Conservation (phyloP, 1,284 basidiomycete species). For the Flammula alnicola region DNA sequence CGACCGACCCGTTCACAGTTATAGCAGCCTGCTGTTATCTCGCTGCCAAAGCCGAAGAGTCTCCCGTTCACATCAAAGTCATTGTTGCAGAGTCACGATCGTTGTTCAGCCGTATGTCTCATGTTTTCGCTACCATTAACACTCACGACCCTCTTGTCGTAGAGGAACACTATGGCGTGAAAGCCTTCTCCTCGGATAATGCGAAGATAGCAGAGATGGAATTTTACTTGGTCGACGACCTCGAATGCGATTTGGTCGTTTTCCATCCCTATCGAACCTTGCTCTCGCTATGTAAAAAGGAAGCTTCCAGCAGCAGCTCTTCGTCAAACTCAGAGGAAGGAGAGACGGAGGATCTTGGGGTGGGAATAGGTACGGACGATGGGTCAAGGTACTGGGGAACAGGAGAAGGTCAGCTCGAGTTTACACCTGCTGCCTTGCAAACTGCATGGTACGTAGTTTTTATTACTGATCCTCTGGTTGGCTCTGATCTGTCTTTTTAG, state of each 20-base stretch:
- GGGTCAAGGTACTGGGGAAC: constrained; percentile 77
- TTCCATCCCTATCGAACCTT: constrained; percentile 96
- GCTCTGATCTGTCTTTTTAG: constrained; percentile 42
- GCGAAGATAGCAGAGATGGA: constrained; percentile 98
- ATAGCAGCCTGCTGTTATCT: constrained; percentile 94
- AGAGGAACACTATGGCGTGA: constrained; percentile 72
- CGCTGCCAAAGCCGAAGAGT: constrained; percentile 96
- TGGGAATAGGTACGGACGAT: constrained; percentile 59
- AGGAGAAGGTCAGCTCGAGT: constrained; percentile 68
- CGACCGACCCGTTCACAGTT: constrained; percentile 93
- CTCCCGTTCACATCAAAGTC: constrained; percentile 92
- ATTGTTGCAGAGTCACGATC: constrained; percentile 84
- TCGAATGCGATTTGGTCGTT: constrained; percentile 92
- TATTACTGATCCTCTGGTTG: not conserved
- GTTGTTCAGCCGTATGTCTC: constrained; percentile 74
- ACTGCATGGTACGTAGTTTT: constrained; percentile 65
- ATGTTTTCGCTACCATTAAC: not conserved
- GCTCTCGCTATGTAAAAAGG: constrained; percentile 70
- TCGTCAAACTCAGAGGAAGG: constrained; percentile 43
- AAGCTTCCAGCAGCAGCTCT: constrained; percentile 25
- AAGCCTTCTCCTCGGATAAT: constrained; percentile 83
- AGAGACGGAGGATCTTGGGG: constrained; percentile 69
- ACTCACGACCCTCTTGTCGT: not conserved
- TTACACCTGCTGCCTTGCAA: constrained; percentile 72
- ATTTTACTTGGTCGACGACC: constrained; percentile 95